Percentiles rank a stretch among this genome's conserved stretches.
These are phyloP conservation scores for Aspergillus candidus DNA, from an alignment of 2,329 filamentous ascomycete genomes.

Conservation along the genomic window DNA sequence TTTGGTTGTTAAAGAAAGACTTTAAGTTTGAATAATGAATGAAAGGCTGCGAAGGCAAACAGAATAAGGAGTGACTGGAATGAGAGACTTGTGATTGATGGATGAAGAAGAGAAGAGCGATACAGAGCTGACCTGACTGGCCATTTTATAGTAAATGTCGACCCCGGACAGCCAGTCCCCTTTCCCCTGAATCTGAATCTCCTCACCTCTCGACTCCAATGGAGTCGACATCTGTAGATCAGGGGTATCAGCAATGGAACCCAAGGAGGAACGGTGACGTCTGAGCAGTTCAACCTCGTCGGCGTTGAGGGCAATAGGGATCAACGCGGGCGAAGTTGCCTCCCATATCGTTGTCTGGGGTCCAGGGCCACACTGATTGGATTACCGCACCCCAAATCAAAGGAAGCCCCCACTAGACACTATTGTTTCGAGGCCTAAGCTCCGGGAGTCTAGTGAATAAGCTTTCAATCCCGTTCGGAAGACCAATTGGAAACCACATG, in stretches of 20 bases:
- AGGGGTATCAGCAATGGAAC: constrained; percentile 8
- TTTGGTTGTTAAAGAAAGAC: neutral
- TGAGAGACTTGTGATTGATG: constrained; percentile 17
- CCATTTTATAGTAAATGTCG: constrained; percentile 20
- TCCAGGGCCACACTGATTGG: too few species aligned
- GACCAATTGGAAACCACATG: too few species aligned
- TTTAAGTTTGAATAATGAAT: constrained; percentile 5
- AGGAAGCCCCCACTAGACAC: too few species aligned
- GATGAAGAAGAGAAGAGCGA: constrained; percentile 4
- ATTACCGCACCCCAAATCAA: too few species aligned
- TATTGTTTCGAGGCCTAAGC: too few species aligned
- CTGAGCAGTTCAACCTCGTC: neutral
- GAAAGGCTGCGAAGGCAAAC: constrained; percentile 18
- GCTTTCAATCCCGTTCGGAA: too few species aligned
- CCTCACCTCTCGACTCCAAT: neutral
- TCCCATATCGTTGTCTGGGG: too few species aligned
- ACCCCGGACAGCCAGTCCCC: neutral
- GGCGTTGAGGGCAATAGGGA: neutral
- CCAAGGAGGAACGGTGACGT: neutral
- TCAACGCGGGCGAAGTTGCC: neutral
- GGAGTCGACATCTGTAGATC: constrained; percentile 11
- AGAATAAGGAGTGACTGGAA: constrained; percentile 20
- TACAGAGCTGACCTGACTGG: neutral
- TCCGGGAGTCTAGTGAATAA: too few species aligned
- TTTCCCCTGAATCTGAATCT: neutral